Conservation (phyloP, 2,329 filamentous ascomycete genomes). For the Zymoseptoria crescenta region DNA sequence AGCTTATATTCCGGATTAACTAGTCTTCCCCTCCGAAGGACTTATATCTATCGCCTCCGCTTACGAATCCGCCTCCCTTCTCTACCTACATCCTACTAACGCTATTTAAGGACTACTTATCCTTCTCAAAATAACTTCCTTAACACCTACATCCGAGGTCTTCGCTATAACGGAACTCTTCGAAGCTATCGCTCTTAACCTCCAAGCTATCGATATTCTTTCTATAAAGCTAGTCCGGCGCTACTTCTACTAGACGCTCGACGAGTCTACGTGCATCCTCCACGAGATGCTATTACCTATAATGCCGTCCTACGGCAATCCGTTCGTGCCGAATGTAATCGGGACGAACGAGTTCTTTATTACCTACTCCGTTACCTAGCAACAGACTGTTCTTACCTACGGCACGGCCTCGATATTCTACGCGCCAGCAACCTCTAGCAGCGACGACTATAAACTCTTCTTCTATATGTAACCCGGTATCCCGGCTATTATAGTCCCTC, state of each 20-base stretch:
- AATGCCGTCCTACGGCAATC: not conserved
- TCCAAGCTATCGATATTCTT: not conserved
- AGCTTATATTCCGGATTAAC: not conserved
- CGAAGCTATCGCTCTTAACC: not conserved
- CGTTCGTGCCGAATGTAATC: not conserved
- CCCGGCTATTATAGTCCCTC: not conserved
- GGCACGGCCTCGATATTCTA: not conserved
- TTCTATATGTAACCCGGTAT: not conserved
- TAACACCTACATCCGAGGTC: not conserved
- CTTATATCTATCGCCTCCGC: not conserved
- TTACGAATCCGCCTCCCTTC: not conserved
- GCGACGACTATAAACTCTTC: no score
- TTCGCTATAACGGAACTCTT: not conserved
- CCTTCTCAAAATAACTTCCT: not conserved
- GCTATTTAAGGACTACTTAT: not conserved
- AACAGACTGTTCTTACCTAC: not conserved
- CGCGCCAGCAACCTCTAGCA: not conserved
- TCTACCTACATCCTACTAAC: not conserved
- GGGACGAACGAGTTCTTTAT: not conserved
- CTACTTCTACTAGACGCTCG: not conserved
- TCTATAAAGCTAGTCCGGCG: not conserved
- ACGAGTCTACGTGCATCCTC: not conserved
- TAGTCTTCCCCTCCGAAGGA: not conserved
- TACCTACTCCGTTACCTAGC: not conserved
- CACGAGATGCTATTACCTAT: not conserved